A percentile compares a stretch with the other conserved stretches of the same genome.
These are phyloP conservation scores for Eudorina sp. DNA, from an alignment of 139 green algal genomes.

Conservation along the genomic window DNA sequence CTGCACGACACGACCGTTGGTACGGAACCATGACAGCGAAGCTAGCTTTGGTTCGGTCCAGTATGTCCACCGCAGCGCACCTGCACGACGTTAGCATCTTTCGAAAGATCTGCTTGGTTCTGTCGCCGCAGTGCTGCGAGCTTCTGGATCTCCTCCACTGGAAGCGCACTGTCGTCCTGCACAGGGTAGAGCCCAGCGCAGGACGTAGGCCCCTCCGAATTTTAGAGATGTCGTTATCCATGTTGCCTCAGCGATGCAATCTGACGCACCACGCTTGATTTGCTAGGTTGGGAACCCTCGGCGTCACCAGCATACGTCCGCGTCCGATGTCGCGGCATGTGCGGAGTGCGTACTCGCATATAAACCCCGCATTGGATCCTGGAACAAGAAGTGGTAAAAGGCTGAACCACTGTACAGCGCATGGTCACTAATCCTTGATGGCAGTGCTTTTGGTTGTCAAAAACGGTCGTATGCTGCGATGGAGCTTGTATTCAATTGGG, in stretches of 20 bases:
- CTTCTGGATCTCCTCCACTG: conserved; percentile 15
- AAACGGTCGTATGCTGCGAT: no score
- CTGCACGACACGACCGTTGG: conserved; percentile 13
- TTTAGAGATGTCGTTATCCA: no score
- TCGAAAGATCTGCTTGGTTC: conserved; percentile 15
- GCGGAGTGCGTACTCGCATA: not conserved
- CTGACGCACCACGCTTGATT: conserved; percentile 23
- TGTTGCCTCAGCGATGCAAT: not conserved
- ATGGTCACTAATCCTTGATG: no score
- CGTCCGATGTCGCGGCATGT: not conserved
- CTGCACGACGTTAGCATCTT: conserved; percentile 55
- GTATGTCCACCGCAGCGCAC: no score
- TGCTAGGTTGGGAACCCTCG: not conserved
- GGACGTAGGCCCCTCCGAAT: not conserved
- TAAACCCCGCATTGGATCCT: not conserved
- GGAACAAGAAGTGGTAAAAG: not conserved
- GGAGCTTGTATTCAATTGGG: no score
- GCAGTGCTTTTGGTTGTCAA: no score
- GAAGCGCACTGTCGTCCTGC: conserved; percentile 26
- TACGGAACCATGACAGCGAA: not conserved
- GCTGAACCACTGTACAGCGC: not conserved
- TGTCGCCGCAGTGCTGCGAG: conserved; percentile 51
- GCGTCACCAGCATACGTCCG: conserved; percentile 8
- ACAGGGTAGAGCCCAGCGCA: no score
- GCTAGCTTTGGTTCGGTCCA: not conserved